Conservation (phyloP, 140 eudicot genomes). For the Erigeron philadelphicus region DNA sequence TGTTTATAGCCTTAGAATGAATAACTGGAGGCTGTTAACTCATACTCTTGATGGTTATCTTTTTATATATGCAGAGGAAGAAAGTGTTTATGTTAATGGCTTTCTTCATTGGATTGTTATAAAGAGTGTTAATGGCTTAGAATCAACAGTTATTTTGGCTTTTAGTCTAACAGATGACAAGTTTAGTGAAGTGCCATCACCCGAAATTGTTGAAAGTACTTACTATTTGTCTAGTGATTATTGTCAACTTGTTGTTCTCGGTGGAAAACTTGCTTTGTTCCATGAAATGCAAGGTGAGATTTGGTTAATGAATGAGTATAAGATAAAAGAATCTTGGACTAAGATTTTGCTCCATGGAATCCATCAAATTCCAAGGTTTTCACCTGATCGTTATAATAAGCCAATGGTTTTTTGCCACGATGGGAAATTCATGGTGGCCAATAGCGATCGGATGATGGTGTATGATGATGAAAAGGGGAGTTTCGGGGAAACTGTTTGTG, state of each 20-base stretch:
- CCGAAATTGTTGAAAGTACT: neutral
- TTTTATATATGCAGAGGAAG: neutral
- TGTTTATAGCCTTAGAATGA: neutral
- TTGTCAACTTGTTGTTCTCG: neutral
- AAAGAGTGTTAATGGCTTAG: neutral
- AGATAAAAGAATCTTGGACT: conserved; percentile 5
- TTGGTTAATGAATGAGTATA: conserved; percentile 5
- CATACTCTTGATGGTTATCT: neutral
- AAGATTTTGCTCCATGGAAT: neutral
- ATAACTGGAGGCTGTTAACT: neutral
- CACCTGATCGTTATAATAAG: too few relatives aligned
- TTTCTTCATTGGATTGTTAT: neutral
- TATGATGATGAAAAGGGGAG: neutral
- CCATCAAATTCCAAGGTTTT: neutral
- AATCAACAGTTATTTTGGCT: neutral
- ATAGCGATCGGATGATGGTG: neutral
- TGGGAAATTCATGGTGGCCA: neutral
- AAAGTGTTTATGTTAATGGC: neutral
- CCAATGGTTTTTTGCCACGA: neutral
- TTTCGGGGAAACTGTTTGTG: neutral
- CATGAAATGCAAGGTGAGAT: neutral
- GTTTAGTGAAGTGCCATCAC: conserved; percentile 7
- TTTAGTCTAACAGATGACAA: neutral
- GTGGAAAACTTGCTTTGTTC: neutral
- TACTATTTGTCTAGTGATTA: neutral